Base-by-base conservation (phyloP, 2,329 filamentous ascomycete genomes). In the Tolypocladium ophioglossoides region DNA sequence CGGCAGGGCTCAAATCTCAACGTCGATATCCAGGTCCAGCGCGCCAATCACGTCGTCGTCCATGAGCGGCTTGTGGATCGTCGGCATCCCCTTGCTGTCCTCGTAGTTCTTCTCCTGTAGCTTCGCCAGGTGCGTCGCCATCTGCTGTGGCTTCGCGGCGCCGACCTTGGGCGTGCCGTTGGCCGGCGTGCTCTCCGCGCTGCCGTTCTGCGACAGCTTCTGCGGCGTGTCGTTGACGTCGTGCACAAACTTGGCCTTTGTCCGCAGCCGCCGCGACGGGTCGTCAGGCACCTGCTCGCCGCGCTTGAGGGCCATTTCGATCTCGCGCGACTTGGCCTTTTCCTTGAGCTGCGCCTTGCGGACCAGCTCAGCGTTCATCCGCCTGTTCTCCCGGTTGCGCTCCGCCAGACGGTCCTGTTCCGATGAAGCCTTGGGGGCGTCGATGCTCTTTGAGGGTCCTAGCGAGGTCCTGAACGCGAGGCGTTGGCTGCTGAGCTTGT, bases 31-130 rank as follows among this genome's bases (percentile, higher is more conserved):
- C 62, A 97, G 73, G 68, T 97, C 94, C 74, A 97, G 75, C 30
- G 84, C 80, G 1, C 87, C 91, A 69, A 97, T 92, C 54, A 96
- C 87, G 65, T 97, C 94, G 66, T 97, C 94, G 58, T 96, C 91
- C 76, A 87, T 86, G 55, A 91, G 80, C 34, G 86, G 85, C 71
- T 88, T 85, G 64, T 92, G 88, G 50, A 90, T 87, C 14, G 84
- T 84, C 3, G 82, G 78, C 56, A 85, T 70, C 14, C 79, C 79
- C 63, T 80, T 83, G 70, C 80, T 82, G 61, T 83, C 78, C 55
- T 70, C 70, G 57, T 74, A 74, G 62, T 75, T 75, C 69, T 77
- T 76, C 58, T 75, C 71, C 64, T 76, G 77, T 59, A 78, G 69
- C 70, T 76, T 83, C 53, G 74, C 75, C 52, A 82, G 65, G 56